Conservation (phyloP, 768 basidiomycete genomes). For the Coprinellus micaceus region DNA sequence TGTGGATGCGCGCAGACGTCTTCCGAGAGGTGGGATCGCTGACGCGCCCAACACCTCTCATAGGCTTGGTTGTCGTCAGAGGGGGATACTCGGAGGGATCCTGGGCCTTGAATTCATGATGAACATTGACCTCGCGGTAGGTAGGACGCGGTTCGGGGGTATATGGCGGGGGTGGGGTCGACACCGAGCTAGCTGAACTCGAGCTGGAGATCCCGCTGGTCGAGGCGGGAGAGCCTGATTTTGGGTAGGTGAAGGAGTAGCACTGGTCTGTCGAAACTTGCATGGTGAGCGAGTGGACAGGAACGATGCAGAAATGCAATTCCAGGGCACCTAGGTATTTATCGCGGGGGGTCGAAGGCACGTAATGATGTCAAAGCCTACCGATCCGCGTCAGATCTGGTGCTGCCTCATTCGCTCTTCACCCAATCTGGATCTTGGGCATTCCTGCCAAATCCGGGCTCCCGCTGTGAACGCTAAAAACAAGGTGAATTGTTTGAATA, state of each 20-base stretch:
- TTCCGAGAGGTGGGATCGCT: background rate
- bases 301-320: background rate
- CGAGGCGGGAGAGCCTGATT: background rate
- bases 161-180: background rate
- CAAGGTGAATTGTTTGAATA: slow-evolving; percentile 1
- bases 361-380: slow-evolving; percentile 5
- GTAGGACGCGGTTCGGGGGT: background rate
- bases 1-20: slow-evolving; percentile 19
- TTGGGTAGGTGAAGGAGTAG: background rate
- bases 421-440: slow-evolving; percentile 2
- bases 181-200: background rate
- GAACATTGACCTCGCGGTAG: background rate
- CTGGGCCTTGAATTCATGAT: background rate
- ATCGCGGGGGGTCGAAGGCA: background rate
- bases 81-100: background rate
- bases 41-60: background rate
- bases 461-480: too few relatives aligned
- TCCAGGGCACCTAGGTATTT: background rate
- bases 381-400: slow-evolving; percentile 11
- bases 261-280: background rate
- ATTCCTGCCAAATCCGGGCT: background rate
- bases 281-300: background rate
- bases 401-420: background rate
- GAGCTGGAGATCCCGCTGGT: background rate
- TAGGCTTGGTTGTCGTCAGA: background rate